Evolutionary conservation across 306 rosid species (phyloP), one percentile per base, ranked within the genome.

Genomic region (Coriaria nepalensis): DNA sequence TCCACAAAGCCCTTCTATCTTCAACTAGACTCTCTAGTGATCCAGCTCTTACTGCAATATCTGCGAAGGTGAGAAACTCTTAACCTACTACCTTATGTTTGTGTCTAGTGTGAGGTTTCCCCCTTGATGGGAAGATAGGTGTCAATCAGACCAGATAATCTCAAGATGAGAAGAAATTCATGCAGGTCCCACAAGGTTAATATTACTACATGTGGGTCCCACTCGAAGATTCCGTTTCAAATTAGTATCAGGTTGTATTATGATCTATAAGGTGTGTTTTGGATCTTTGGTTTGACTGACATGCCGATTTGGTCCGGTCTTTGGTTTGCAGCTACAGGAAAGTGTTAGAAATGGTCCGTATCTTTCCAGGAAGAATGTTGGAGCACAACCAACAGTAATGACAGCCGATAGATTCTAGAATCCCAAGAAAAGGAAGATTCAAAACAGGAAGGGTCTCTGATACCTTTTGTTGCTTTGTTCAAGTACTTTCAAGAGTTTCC

Each of bases 341-440:
- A 84, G 87, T 37, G 69, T 90, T 33, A 67, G 36, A 64, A 57
- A 47, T 60, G 97, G 94, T 59, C 97, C 95, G 12, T 90, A 84
- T 68, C 77, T 74, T 6, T 35, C 53, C 40, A 70, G 60, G 55
- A 79, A 60, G 82, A 53, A 59, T 9, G 56, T 11, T 50, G 94
- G 75, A 68, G 74, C 92, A 55, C 97, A 81, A 65, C 94, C 97
- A 35, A 10, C 45, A n/a, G 84, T 84, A 57, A 63, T 34, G 79
- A 90, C 92, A 6, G 97, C 93, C 5, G 85, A 90, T 15, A 73
- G 97, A 73, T 84, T 81, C 68, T 84, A 49, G 53, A 20, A 20
- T 20, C 29, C 29, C 29, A 20, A 1, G n/a, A n/a, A n/a, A n/a
- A n/a, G n/a, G 29, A 20, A 20, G 29, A 20, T 20, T 20, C 29